Conservation (phyloP, 176 grass and related monocot genomes). For the Leersia perrieri region DNA sequence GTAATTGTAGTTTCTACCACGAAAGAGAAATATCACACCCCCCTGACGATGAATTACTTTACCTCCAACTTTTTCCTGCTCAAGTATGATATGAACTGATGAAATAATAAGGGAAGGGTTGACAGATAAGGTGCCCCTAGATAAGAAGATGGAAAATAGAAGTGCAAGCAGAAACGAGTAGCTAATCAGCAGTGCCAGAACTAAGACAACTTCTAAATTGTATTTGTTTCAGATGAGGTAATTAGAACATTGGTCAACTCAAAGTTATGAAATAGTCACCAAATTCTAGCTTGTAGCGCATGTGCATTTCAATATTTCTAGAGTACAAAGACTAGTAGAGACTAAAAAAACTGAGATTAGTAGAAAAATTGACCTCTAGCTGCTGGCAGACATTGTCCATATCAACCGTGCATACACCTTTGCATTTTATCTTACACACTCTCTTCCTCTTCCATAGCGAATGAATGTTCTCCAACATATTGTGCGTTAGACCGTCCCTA, state of each 20-base stretch:
- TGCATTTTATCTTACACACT: slow-evolving; percentile 98
- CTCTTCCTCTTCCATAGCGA: slow-evolving; percentile 90
- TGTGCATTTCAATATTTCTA: background rate
- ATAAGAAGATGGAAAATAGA: background rate
- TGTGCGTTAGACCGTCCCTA: slow-evolving; percentile 89
- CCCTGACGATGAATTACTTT: slow-evolving; percentile 78
- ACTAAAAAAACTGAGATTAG: background rate
- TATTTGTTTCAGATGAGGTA: background rate
- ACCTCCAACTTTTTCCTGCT: slow-evolving; percentile 86
- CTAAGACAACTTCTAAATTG: background rate
- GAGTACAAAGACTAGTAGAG: too few species aligned
- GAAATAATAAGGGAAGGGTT: slow-evolving; percentile 11
- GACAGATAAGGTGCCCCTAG: background rate
- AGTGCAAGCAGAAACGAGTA: background rate
- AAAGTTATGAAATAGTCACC: background rate
- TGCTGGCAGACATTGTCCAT: slow-evolving; percentile 92
- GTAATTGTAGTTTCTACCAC: slow-evolving; percentile 91
- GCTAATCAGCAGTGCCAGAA: background rate
- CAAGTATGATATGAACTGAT: slow-evolving; percentile 12
- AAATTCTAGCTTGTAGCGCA: background rate
- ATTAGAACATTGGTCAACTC: slow-evolving; percentile 3
- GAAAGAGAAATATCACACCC: slow-evolving; percentile 84
- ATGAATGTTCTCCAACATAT: slow-evolving; percentile 97
- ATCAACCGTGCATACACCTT: slow-evolving; percentile 92
- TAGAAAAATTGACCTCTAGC: slow-evolving; percentile 49